Base-by-base conservation (phyloP, 352 stramenopile species). In the Phytophthora fragariae region DNA sequence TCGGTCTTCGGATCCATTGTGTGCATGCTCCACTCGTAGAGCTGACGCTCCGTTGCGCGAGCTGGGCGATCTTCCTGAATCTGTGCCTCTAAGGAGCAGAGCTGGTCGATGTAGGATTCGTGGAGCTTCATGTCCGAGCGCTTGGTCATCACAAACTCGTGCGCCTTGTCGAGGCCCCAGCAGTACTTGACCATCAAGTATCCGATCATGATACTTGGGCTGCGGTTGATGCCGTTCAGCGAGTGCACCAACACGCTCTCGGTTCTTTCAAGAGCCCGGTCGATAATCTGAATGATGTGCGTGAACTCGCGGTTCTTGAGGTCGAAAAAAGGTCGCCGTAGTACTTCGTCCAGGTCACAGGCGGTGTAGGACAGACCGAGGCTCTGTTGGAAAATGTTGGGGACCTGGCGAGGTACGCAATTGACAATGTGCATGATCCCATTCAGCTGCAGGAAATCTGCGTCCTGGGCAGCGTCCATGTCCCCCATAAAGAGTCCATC, bases 401-500 rank as follows among this genome's bases (percentile, higher is more conserved):
- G 93, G 52, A 98, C 81, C 59, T 98, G 86, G 5, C 86, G 81
- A 17, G 92, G 93, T 53, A 97, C 93, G 63, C 92, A 98, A 73
- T 98, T 98, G 68, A 98, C 79, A 64, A 98, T 90, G 70, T 95
- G 88, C 57, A 85, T 85, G 61, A 98, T 98, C 57, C 96, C 97
- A 56, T 98, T 98, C 46, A 97, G 81, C 77, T 97, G 90, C 35
- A 98, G 80, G 78, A 98, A 98, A 60, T 98, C 94, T 50, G 89
- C 82, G 69, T 98, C 94, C 73, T 98, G 93, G 39, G 88, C 92
- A n/a, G 91, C 89, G 54, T 98, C 91, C 21, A 95, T 89, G 74
- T 98, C 94, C 68, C 93, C 94, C 74, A 98, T 95, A 81, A 98
- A 98, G 54, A 98, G 84, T 8, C 92, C 92, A 81, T 98, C 94